Evolutionary conservation across 176 grass and related monocot genomes (phyloP).

Genomic region (Carex pumila): DNA sequence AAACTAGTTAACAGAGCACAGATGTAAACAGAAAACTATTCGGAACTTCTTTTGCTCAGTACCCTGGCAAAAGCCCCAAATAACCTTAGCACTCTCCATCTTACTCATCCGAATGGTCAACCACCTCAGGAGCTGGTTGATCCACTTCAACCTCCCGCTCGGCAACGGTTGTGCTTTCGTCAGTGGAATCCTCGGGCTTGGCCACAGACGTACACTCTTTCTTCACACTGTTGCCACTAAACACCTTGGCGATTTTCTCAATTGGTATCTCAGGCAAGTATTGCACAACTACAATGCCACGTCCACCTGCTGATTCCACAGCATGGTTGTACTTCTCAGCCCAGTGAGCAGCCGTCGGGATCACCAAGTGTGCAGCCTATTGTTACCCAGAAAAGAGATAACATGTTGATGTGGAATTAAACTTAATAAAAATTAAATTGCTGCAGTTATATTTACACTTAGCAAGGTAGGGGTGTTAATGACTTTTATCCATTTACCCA

Average conservation of each 20-base stretch:
- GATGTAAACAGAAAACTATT: not conserved
- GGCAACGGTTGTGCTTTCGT: too few relatives aligned
- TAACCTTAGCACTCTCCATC: not conserved
- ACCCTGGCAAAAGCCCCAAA: not conserved
- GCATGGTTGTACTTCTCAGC: constrained; percentile 70
- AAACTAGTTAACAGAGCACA: not conserved
- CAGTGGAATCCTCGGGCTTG: not conserved
- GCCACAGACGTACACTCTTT: not conserved
- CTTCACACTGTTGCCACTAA: constrained; percentile 13
- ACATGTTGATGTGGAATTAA: not conserved
- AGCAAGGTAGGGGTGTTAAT: too few relatives aligned
- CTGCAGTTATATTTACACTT: too few relatives aligned
- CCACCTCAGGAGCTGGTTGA: not conserved
- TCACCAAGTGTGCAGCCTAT: constrained; percentile 40
- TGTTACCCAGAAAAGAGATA: not conserved
- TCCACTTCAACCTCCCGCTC: not conserved
- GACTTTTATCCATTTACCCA: too few relatives aligned
- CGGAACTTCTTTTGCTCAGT: not conserved
- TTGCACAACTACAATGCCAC: constrained; percentile 18
- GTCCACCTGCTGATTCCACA: constrained; percentile 11
- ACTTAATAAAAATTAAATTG: not conserved
- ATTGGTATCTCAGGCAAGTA: constrained; percentile 53
- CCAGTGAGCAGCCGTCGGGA: constrained; percentile 59
- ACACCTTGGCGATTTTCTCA: constrained; percentile 70
- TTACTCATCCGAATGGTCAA: not conserved